A percentile compares a stretch with the other conserved stretches of the same genome.
phyloP scores from a whole-genome alignment of 164 flowering plant species.

The Vitis rupestris region DNA sequence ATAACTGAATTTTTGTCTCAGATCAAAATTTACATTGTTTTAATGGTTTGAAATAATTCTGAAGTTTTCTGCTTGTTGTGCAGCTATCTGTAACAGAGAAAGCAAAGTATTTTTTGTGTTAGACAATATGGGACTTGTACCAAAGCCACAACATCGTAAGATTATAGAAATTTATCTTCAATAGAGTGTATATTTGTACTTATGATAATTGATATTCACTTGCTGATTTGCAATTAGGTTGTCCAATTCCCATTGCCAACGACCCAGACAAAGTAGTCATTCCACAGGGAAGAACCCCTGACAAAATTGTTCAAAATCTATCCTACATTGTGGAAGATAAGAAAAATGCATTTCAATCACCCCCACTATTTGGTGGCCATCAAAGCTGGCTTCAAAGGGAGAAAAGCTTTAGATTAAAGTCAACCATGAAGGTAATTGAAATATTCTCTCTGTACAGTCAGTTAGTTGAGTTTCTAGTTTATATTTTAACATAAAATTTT shows the following conservation, averaged over 20 bases:
- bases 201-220: constrained; percentile 7
- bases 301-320: constrained; percentile 51
- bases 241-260: constrained; percentile 69
- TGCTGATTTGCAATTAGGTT: constrained; percentile 50
- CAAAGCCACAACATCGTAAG: constrained; percentile 85
- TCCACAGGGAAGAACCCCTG: constrained; percentile 63
- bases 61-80: constrained; percentile 17
- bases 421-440: constrained; percentile 73
- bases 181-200: neutral
- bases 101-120: constrained; percentile 64
- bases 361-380: constrained; percentile 88
- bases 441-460: no score
- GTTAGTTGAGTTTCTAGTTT: no score
- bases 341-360: constrained; percentile 39
- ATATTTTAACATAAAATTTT: no score
- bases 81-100: constrained; percentile 90
- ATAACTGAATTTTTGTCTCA: neutral
- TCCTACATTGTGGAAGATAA: constrained; percentile 67
- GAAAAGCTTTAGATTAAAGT: constrained; percentile 67
- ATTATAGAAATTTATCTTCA: neutral
- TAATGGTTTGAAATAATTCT: neutral
- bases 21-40: neutral
- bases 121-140: constrained; percentile 70
- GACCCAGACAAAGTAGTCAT: constrained; percentile 65
- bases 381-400: constrained; percentile 79